phyloP scores from a whole-genome alignment of 2,329 filamentous ascomycete species.

The Aspergillus costaricaensis region DNA sequence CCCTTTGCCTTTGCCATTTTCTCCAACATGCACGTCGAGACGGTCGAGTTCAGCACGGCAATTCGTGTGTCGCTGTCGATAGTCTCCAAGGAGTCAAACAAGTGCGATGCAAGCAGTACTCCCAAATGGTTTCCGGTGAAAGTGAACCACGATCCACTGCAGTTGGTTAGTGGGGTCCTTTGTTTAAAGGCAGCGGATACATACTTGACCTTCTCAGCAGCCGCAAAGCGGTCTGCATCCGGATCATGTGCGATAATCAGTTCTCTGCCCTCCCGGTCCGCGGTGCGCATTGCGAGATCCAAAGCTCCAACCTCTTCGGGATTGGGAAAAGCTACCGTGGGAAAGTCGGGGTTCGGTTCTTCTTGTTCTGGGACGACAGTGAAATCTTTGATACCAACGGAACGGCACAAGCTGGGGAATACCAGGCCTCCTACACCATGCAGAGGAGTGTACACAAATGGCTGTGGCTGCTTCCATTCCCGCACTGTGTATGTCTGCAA shows the following conservation, averaged over 20 bases:
- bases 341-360: constrained; percentile 63
- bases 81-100: constrained; percentile 51
- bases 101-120: constrained; percentile 59
- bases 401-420: constrained; percentile 36
- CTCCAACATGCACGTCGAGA: constrained; percentile 64
- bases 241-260: constrained; percentile 66
- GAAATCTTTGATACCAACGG: constrained; percentile 37
- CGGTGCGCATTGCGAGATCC: constrained; percentile 59
- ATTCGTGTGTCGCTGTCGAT: constrained; percentile 42
- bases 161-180: not conserved
- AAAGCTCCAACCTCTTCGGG: constrained; percentile 66
- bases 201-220: constrained; percentile 58
- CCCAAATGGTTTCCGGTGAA: constrained; percentile 68
- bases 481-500: constrained; percentile 37
- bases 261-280: constrained; percentile 50
- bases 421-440: constrained; percentile 43
- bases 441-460: constrained; percentile 48
- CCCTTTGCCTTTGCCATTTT: constrained; percentile 58
- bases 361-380: constrained; percentile 49
- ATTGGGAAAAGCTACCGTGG: constrained; percentile 66
- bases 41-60: constrained; percentile 63
- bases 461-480: constrained; percentile 28
- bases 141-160: constrained; percentile 57
- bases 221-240: constrained; percentile 65
- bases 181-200: constrained; percentile 11